Base-by-base conservation (phyloP, 768 basidiomycete species). In the Ephemerocybe angulata region DNA sequence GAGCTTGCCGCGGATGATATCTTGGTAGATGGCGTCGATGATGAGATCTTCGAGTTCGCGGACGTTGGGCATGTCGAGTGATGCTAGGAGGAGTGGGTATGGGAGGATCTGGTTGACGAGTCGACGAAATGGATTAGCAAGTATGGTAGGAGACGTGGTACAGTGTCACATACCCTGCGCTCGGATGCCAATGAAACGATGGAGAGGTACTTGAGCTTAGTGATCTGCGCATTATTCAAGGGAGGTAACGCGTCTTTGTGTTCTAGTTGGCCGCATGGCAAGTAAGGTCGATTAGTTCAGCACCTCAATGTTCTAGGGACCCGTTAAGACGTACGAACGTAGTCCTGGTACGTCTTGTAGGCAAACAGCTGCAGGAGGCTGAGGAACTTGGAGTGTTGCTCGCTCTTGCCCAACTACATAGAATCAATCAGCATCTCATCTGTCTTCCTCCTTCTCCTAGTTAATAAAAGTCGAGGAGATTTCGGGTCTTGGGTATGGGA, bases 21-120 rank as follows among this genome's bases (percentile, higher is more conserved):
- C 89, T 37, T 90, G 84, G 71, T 98, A 98, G 69, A 98, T 94
- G 11, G 90, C 90, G 63, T 98, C 94, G 68, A 99, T 98, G 66
- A 98, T 90, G 59, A 98, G 84, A 70, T 98, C 95, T 69, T 99
- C 96, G 2, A 99, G 85, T 54, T 90, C 90, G 52, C 95, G 87
- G 55, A 95, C 84, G 4, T 82, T 85, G 3, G 84, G 77, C 69
- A 96, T 79, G 47, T 91, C 82, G 19, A 99, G 80, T 3, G 80
- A 74, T 49, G 81, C 66, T 6, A 91, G 80, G 1, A 98, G 81
- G 31, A 79, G 72, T 10, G 83, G 68, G 69, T 98, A 98, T 0
- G 92, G 84, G 2, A 98, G 81, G 61, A 91, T 89, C 93, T 90
- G 62, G 52, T 22, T 49, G 17, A 15, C 29, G 35, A 10, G 15